These are phyloP conservation scores for Solanum gracilifrons DNA, from an alignment of 257 asterid species.

Conservation along the genomic window DNA sequence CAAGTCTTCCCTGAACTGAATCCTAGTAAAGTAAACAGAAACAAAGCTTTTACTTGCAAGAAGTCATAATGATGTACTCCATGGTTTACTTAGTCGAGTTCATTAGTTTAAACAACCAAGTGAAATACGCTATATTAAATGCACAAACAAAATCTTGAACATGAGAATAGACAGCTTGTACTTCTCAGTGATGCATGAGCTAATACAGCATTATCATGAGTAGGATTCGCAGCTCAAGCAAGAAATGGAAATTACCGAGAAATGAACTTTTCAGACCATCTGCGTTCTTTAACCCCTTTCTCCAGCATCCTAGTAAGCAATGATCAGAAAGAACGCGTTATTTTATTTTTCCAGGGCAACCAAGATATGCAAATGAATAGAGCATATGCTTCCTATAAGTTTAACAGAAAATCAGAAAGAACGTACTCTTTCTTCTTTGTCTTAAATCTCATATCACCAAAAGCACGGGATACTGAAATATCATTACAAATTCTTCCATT, in stretches of 20 bases:
- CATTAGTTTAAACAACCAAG: not conserved
- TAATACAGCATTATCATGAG: not conserved
- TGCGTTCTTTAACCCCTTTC: constrained; percentile 79
- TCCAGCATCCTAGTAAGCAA: constrained; percentile 59
- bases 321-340: not conserved
- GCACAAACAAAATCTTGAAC: not conserved
- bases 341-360: not conserved
- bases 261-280: constrained; percentile 78
- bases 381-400: not conserved
- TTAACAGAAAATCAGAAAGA: not conserved
- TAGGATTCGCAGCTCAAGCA: not conserved
- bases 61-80: not conserved
- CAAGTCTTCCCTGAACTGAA: constrained; percentile 61
- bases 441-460: constrained; percentile 92
- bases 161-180: not conserved
- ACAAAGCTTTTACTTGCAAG: not conserved
- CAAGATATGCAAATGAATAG: not conserved
- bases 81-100: not conserved
- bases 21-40: constrained; percentile 27
- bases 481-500: constrained; percentile 95
- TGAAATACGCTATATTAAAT: not conserved
- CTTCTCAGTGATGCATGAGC: not conserved
- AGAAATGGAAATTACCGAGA: constrained; percentile 47
- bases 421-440: constrained; percentile 68
- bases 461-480: constrained; percentile 89